Evolutionary conservation across 2,329 filamentous ascomycete species (phyloP).

Genomic region (Beauveria bassiana): DNA sequence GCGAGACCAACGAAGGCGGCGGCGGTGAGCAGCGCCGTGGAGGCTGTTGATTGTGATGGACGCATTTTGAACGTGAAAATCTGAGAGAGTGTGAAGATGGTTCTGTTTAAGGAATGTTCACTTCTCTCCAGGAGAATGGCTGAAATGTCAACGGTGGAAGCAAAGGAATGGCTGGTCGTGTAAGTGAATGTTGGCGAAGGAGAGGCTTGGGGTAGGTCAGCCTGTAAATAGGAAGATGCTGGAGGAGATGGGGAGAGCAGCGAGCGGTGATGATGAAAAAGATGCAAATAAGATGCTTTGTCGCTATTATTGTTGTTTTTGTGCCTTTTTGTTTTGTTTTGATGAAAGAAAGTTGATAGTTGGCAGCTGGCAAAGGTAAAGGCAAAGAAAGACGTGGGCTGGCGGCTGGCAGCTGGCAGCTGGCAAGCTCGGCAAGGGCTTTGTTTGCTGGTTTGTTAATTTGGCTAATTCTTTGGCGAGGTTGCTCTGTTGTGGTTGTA

Average conservation of each 20-base stretch:
- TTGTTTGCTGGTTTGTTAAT: background rate
- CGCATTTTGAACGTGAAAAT: background rate
- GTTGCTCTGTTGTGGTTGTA: background rate
- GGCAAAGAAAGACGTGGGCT: background rate
- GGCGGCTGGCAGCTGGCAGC: background rate
- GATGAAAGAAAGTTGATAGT: background rate
- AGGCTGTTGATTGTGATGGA: slow-evolving; percentile 15
- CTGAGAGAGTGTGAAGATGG: background rate
- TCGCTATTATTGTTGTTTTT: background rate
- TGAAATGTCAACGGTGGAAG: background rate
- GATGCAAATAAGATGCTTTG: background rate
- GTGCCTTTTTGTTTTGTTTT: background rate
- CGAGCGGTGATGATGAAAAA: background rate
- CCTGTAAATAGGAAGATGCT: background rate
- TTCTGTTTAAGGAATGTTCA: background rate
- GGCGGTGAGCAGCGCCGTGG: slow-evolving; percentile 16
- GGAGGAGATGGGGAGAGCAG: background rate
- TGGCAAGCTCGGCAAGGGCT: no score
- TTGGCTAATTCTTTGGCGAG: background rate
- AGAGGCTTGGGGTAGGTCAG: background rate
- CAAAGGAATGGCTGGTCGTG: background rate
- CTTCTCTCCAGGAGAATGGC: slow-evolving; percentile 3
- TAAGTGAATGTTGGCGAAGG: background rate
- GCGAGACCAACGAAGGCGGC: slow-evolving; percentile 21
- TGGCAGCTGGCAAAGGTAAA: background rate